Conservation (phyloP, 805 yeast species). For the Sugiyamaella boreocaroliniensis region DNA sequence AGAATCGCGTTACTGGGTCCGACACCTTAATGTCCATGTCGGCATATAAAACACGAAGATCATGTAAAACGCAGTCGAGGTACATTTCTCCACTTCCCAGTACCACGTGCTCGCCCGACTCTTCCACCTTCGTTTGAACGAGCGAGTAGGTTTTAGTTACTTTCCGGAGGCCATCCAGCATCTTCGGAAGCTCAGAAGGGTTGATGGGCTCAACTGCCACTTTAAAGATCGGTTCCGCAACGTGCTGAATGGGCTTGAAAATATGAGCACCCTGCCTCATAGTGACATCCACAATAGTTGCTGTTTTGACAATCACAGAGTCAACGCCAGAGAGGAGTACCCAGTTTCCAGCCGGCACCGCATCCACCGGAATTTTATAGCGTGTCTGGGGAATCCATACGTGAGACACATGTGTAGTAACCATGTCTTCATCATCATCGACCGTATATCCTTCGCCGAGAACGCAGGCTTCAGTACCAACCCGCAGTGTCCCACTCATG, state of each 20-base stretch:
- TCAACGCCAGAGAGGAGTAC: conserved; percentile 64
- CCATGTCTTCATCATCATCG: conserved; percentile 52
- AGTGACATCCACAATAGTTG: conserved; percentile 35
- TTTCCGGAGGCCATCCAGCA: conserved; percentile 62
- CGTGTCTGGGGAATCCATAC: conserved; percentile 59
- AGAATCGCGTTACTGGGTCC: conserved; percentile 71
- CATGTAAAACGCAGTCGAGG: conserved; percentile 76
- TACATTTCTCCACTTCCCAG: conserved; percentile 83
- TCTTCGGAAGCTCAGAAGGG: conserved; percentile 70
- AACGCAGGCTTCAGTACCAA: conserved; percentile 44
- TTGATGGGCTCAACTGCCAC: conserved; percentile 75
- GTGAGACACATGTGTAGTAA: conserved; percentile 28
- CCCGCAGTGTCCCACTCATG: conserved; percentile 49
- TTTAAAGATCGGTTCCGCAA: conserved; percentile 59
- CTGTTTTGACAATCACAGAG: conserved; percentile 49
- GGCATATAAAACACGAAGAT: conserved; percentile 57
- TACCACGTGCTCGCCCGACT: conserved; percentile 79
- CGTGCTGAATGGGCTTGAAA: conserved; percentile 40
- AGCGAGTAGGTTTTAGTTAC: conserved; percentile 61
- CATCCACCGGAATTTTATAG: conserved; percentile 50
- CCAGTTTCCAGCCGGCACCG: conserved; percentile 58
- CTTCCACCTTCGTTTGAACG: conserved; percentile 65
- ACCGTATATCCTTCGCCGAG: conserved; percentile 46
- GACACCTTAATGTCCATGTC: conserved; percentile 72
- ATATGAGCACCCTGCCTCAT: conserved; percentile 26